Evolutionary conservation across 2,329 filamentous ascomycete species (phyloP), one percentile per base, ranked within the genome.

Genomic region (Cucurbitaria berberidis): DNA sequence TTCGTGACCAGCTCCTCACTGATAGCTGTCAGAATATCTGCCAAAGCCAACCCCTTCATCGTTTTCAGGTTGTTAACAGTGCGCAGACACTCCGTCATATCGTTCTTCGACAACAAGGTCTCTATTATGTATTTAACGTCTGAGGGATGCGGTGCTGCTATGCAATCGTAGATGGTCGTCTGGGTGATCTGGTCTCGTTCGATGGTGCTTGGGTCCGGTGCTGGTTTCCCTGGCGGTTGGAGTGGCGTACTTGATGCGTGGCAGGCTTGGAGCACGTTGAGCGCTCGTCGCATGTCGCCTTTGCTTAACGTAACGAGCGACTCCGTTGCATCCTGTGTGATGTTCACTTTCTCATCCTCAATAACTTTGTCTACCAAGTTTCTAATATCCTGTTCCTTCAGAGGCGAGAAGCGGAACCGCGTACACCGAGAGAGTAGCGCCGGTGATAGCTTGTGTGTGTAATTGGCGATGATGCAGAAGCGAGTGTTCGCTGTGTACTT

Each of bases 381-480:
- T 45, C 91, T 82, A 55, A 99, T 97, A 72, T 98, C 95, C 6
- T 76, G 80, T 67, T 96, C 90, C 74, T 96, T 96, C 49, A 99
- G 80, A 10, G 95, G 95, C 62, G 91, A 96, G 77, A 99, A 99
- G 27, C 95, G 84, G 76, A 99, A 99, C 32, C 95, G 83, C 9
- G 95, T 99, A 77, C 95, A 99, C 67, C 95, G 83, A 43, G 93
- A 98, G 47, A 99, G 81, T 38, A 99, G 81, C 0, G 95, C 95
- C 0, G 95, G 93, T 11, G 91, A 96, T 34, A 99, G 86, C 77
- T 99, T 99, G 80, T 99, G 95, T 26, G 95, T 95, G 77, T 99
- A 99, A 78, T 99, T 99, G 66, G 95, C 95, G 66, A 99, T 98
- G 72, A 99, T 91, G 79, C 93, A 98, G 79, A 99, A 99, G 46